A percentile compares a stretch with the other conserved stretches of the same genome.
These are phyloP conservation scores for Fagopyrum tataricum DNA, from an alignment of 148 eudicot species.

Conservation along the genomic window DNA sequence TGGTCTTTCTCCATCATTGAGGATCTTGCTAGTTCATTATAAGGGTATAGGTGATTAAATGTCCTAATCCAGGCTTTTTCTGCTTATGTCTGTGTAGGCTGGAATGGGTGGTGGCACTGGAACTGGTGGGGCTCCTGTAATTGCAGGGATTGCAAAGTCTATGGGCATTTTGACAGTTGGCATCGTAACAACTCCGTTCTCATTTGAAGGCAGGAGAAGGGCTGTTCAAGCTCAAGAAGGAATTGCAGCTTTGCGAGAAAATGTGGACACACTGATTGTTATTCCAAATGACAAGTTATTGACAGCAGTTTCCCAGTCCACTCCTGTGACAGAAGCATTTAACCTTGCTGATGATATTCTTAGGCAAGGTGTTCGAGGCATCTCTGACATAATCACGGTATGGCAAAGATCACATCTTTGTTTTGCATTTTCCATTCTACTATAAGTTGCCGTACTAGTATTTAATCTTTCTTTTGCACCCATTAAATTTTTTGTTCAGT, in stretches of 20 bases:
- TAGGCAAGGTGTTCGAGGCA: constrained; percentile 98
- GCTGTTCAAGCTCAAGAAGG: constrained; percentile 99
- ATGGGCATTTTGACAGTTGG: constrained; percentile 99
- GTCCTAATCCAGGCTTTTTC: neutral
- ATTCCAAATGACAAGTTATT: constrained; percentile 96
- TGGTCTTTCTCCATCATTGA: neutral
- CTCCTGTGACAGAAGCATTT: constrained; percentile 98
- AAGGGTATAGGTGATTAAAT: neutral
- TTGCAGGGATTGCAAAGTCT: constrained; percentile 88
- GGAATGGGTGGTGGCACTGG: constrained; percentile 99
- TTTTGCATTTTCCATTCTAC: constrained; percentile 5
- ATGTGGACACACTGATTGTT: constrained; percentile 90
- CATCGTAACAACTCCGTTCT: constrained; percentile 91
- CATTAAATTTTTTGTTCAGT: neutral
- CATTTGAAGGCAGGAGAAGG: constrained; percentile 95
- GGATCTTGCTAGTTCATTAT: neutral
- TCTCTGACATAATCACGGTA: constrained; percentile 97
- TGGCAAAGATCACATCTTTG: constrained; percentile 11
- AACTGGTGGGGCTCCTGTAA: constrained; percentile 94
- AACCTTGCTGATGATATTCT: constrained; percentile 98
- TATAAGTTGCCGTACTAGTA: neutral
- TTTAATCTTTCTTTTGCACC: neutral
- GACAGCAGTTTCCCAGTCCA: constrained; percentile 89
- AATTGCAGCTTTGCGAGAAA: constrained; percentile 93
- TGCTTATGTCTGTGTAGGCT: constrained; percentile 45